Evolutionary conservation across 306 rosid species (phyloP).

Genomic region (Cucumis cinereus): DNA sequence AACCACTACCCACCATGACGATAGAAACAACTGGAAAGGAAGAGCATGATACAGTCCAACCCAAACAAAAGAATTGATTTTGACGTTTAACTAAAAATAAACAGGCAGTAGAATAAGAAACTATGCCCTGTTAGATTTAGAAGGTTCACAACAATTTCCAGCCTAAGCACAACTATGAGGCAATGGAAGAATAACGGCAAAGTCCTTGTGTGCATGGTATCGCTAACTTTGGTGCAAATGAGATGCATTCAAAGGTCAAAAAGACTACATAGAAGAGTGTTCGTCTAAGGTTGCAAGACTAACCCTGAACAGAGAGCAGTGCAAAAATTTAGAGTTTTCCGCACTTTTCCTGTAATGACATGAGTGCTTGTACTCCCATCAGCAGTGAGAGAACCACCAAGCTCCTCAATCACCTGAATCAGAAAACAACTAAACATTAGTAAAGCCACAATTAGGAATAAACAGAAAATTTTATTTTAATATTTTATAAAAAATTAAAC

Average conservation of each 20-base stretch:
- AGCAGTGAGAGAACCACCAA: conserved; percentile 53
- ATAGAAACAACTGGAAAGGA: background rate
- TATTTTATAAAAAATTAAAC: background rate
- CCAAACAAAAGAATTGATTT: background rate
- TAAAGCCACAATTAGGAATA: background rate
- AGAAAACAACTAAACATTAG: conserved; percentile 3
- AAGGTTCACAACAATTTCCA: background rate
- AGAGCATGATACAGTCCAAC: background rate
- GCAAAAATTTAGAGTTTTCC: conserved; percentile 82
- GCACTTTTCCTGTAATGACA: conserved; percentile 75
- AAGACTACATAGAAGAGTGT: background rate
- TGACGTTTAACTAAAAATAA: background rate
- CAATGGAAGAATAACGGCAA: background rate
- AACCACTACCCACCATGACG: background rate
- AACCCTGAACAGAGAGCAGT: conserved; percentile 85
- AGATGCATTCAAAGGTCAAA: background rate
- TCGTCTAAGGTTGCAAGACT: conserved; percentile 24
- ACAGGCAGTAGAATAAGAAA: background rate
- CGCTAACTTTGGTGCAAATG: background rate
- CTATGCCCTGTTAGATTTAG: background rate
- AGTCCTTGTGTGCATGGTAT: background rate
- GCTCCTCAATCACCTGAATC: conserved; percentile 59
- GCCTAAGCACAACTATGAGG: background rate
- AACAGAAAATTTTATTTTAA: background rate
- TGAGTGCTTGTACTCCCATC: conserved; percentile 68